Conservation (phyloP, 1,284 basidiomycete genomes). For the Macrocystidia cucumis region DNA sequence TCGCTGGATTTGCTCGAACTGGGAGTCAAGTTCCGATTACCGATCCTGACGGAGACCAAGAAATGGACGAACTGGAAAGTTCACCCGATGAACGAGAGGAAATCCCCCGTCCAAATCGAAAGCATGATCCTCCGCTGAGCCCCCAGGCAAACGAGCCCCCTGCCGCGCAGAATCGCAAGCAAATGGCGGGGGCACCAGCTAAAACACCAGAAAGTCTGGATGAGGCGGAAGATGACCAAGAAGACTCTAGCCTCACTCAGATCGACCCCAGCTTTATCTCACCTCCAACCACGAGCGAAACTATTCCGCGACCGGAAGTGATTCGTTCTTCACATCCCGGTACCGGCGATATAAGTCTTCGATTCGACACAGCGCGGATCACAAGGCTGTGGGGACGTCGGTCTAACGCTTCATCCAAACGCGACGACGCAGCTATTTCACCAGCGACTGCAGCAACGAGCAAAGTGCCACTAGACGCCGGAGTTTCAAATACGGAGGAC, state of each 20-base stretch:
- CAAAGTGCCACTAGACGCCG: constrained; percentile 37
- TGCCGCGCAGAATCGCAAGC: no score
- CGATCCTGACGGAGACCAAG: constrained; percentile 10
- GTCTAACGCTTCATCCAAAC: neutral
- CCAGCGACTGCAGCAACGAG: neutral
- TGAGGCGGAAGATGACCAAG: no score
- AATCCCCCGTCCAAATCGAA: no score
- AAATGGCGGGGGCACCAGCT: no score
- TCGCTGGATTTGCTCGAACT: constrained; percentile 49
- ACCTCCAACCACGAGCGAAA: constrained; percentile 12
- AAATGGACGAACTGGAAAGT: constrained; percentile 6
- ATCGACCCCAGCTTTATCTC: constrained; percentile 7
- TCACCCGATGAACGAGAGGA: no score
- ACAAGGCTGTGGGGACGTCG: constrained; percentile 27
- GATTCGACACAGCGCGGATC: constrained; percentile 37
- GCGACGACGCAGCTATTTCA: neutral
- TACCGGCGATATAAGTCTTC: constrained; percentile 30
- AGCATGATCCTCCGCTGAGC: no score
- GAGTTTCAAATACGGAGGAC: constrained; percentile 52
- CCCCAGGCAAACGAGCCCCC: no score
- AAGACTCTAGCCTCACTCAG: no score
- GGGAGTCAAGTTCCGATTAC: constrained; percentile 26
- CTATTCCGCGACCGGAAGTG: constrained; percentile 31
- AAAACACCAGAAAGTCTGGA: no score
- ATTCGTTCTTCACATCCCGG: constrained; percentile 27